Evolutionary conservation across 495 filamentous ascomycete genomes (phyloP).

Genomic region (Choiromyces venosus): DNA sequence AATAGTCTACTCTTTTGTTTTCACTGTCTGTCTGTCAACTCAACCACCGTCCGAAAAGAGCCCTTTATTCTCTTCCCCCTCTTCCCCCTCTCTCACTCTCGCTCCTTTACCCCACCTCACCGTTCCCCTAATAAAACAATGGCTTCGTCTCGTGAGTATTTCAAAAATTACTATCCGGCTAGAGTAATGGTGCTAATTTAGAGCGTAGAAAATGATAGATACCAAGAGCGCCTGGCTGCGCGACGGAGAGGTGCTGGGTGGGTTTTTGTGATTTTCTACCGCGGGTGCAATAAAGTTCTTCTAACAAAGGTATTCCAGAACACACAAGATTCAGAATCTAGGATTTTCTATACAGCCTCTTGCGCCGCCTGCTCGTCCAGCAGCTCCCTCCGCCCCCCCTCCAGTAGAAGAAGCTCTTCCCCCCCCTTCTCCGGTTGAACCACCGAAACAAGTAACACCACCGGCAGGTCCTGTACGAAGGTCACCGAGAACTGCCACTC

Average conservation of each 20-base stretch:
- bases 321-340: constrained; percentile 25
- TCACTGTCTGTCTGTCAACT: background rate
- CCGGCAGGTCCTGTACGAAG: constrained; percentile 4
- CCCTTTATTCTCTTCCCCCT: background rate
- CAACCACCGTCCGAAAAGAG: background rate
- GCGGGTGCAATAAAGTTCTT: background rate
- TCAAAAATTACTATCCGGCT: background rate
- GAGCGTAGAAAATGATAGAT: constrained; percentile 16
- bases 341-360: constrained; percentile 33
- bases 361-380: background rate
- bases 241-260: constrained; percentile 39
- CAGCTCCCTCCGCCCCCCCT: background rate
- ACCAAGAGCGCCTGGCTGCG: constrained; percentile 33
- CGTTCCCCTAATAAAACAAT: constrained; percentile 4
- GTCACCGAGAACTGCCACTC: constrained; percentile 9
- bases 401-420: background rate
- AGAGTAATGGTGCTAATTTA: constrained; percentile 1
- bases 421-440: constrained; percentile 2
- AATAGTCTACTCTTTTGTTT: background rate
- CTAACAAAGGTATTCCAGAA: constrained; percentile 18
- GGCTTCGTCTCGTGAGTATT: constrained; percentile 25
- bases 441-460: constrained; percentile 5
- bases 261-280: constrained; percentile 12
- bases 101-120: background rate
- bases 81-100: background rate